Conservation (phyloP, 768 basidiomycete species). For the Calocera viscosa region DNA sequence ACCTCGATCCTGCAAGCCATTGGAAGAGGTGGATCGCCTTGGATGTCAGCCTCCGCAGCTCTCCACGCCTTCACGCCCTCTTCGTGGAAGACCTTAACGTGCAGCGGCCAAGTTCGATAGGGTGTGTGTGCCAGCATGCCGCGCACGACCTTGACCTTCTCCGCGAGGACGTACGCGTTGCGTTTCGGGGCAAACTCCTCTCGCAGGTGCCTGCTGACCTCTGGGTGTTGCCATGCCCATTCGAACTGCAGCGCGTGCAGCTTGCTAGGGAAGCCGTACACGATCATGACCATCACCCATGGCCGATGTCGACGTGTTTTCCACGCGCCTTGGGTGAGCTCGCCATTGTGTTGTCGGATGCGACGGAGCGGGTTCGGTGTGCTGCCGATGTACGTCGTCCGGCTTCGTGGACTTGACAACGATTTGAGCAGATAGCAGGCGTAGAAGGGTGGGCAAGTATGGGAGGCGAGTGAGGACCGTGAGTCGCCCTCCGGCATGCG, state of each 20-base stretch:
- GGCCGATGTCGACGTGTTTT: constrained; percentile 50
- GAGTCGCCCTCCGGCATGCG: neutral
- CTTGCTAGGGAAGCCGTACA: constrained; percentile 70
- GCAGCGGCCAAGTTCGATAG: constrained; percentile 60
- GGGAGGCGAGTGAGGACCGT: constrained; percentile 1
- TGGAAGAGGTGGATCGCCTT: constrained; percentile 31
- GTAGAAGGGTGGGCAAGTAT: constrained; percentile 40
- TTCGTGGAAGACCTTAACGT: constrained; percentile 59
- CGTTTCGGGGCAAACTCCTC: constrained; percentile 19
- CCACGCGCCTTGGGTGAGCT: constrained; percentile 54
- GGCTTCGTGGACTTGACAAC: constrained; percentile 38
- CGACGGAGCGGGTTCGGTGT: constrained; percentile 54
- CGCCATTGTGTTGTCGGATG: constrained; percentile 66
- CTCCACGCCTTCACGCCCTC: constrained; percentile 49
- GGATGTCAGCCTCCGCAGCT: constrained; percentile 19
- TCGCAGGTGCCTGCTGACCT: constrained; percentile 52
- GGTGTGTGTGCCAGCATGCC: constrained; percentile 54
- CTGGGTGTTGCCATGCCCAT: constrained; percentile 75
- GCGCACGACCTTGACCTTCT: constrained; percentile 39
- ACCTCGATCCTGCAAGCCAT: constrained; percentile 38
- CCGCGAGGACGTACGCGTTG: constrained; percentile 6
- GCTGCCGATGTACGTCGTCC: constrained; percentile 61
- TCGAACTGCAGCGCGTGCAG: constrained; percentile 67
- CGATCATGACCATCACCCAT: constrained; percentile 79
- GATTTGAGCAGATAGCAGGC: constrained; percentile 75